Percentiles rank a stretch among this genome's conserved stretches.
Evolutionary conservation across 2,329 filamentous ascomycete species (phyloP).

Genomic region (Allantophomopsis cytisporea): DNA sequence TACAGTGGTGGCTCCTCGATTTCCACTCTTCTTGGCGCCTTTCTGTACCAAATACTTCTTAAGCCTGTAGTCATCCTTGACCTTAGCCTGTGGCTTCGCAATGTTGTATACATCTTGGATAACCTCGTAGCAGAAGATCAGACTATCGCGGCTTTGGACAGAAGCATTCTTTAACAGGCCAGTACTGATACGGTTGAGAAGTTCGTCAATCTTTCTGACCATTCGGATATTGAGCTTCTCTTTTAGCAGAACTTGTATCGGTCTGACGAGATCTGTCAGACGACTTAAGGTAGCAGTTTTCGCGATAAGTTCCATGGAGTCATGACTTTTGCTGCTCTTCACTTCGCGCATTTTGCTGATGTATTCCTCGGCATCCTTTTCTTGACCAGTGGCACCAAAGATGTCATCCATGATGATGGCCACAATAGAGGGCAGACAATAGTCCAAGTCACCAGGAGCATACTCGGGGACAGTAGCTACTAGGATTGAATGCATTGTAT

Average conservation of each 20-base stretch:
- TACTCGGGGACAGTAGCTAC: slow-evolving; percentile 61
- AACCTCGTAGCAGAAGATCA: slow-evolving; percentile 93
- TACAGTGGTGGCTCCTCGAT: slow-evolving; percentile 59
- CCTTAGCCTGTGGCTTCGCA: slow-evolving; percentile 33
- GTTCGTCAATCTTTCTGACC: slow-evolving; percentile 79
- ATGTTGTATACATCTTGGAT: slow-evolving; percentile 74
- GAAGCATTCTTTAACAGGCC: slow-evolving; percentile 74
- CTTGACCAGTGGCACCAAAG: slow-evolving; percentile 81
- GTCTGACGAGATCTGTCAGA: slow-evolving; percentile 63
- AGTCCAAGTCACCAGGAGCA: slow-evolving; percentile 73
- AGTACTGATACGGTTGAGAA: slow-evolving; percentile 69
- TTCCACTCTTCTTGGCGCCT: slow-evolving; percentile 60
- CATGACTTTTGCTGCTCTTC: slow-evolving; percentile 95
- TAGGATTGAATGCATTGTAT: slow-evolving; percentile 84
- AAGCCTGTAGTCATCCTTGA: slow-evolving; percentile 46
- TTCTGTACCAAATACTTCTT: slow-evolving; percentile 72
- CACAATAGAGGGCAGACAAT: slow-evolving; percentile 68
- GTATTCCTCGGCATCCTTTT: slow-evolving; percentile 96
- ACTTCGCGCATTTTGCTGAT: slow-evolving; percentile 93
- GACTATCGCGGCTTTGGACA: slow-evolving; percentile 63
- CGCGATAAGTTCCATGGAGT: slow-evolving; percentile 89
- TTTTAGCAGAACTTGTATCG: slow-evolving; percentile 63
- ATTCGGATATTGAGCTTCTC: slow-evolving; percentile 77
- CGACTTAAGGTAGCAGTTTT: slow-evolving; percentile 65
- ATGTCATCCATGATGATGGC: slow-evolving; percentile 93